phyloP scores from a whole-genome alignment of 1,284 basidiomycete species.

The Ceratobasidium sp. region DNA sequence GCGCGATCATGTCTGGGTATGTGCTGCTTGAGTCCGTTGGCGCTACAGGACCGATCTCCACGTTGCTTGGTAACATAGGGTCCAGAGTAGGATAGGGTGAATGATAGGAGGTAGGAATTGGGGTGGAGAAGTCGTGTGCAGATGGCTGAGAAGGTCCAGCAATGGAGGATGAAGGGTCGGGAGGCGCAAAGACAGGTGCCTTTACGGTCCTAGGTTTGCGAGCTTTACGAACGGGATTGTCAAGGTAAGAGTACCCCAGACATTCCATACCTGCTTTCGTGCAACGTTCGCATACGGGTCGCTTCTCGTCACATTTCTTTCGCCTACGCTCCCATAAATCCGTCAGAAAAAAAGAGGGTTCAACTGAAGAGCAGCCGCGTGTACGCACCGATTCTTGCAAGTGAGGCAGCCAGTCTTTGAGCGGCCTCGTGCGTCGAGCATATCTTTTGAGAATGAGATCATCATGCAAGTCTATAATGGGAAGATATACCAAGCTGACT shows the following conservation, averaged over 20 bases:
- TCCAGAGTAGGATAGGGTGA: not conserved
- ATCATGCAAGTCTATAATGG: not conserved
- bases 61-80: not conserved
- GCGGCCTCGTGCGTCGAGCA: not conserved
- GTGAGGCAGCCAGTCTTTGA: conserved; percentile 26
- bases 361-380: not conserved
- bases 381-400: conserved; percentile 23
- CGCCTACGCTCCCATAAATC: not conserved
- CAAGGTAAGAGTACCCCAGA: not conserved
- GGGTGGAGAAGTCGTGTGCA: not conserved
- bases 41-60: not conserved
- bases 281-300: conserved; percentile 11
- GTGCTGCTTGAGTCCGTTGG: too few species aligned
- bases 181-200: not conserved
- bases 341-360: not conserved
- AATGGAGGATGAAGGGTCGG: not conserved
- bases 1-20: not conserved
- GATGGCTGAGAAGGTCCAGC: not conserved
- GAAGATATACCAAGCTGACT: not conserved
- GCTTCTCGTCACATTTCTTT: conserved; percentile 20
- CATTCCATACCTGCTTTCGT: conserved; percentile 1
- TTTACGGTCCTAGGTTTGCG: conserved; percentile 10
- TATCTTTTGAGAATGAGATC: not conserved
- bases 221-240: not conserved
- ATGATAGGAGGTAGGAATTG: not conserved